Base-by-base conservation (phyloP, 148 eudicot species). In the Fagopyrum tataricum region DNA sequence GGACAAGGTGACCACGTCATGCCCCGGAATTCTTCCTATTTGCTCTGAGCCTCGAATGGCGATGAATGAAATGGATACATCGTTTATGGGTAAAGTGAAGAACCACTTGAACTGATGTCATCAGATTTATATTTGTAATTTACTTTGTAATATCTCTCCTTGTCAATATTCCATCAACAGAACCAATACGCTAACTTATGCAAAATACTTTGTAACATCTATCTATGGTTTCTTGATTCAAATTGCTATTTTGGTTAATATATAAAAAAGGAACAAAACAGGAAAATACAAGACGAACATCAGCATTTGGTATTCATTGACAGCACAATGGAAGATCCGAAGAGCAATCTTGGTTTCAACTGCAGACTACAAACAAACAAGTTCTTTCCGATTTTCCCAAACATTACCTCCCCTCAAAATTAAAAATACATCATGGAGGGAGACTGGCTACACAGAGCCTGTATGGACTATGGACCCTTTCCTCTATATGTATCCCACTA, bases 1-100 rank as follows among this genome's bases (percentile, higher is more conserved):
- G 91, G 15, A 80, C 83, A 0, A 81, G 71, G 70, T 85, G 75
- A 82, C 13, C 3, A 6, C 62, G 20, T 56, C 62, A 7, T 7
- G 8, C 11, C 26, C 7, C 6, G 23, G 58, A n/a, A 0, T 15
- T 17, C 18, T 52, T 18, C n/a, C 37, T 31, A 31, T 31, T 31
- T 31, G 37, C 37, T 31, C 0, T 31, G 37, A 31, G 37, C 37
- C 37, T 31, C 37, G 2, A 46, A 46, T 46, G 1, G 49, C 3
- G 49, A 12, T 46, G 49, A 46, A 46, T 46, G 49, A 0, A 31
- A 31, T 31, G 1, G 37, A 31, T 31, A 31, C 37, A 31, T 31
- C 2, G 31, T 31, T 31, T 31, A 31, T 31, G 37, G 37, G 37
- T 31, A 31, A 31, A 31, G 37, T 31, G 37, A 31, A 31, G 37